A percentile compares a stretch with the other conserved stretches of the same genome.
Conservation (phyloP, 2,329 filamentous ascomycete genomes). For the Hypoxylon sp. region DNA sequence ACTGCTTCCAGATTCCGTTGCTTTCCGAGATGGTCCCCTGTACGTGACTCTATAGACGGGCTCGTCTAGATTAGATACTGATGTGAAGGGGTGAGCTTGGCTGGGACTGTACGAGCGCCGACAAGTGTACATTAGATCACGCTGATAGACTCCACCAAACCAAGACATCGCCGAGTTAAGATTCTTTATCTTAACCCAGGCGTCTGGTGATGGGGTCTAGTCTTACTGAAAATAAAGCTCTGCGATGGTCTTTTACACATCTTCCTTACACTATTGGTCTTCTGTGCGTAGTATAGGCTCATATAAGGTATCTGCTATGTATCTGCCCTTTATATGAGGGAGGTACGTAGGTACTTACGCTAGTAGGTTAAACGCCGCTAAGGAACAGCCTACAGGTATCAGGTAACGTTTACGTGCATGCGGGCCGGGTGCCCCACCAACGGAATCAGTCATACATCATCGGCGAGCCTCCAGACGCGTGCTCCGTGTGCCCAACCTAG, state of each 20-base stretch:
- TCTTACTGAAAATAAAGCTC: background rate
- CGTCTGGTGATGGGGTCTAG: background rate
- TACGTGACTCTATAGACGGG: background rate
- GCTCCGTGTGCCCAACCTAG: constrained; percentile 21
- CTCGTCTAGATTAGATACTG: background rate
- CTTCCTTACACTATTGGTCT: background rate
- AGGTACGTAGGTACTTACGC: background rate
- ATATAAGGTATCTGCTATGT: background rate
- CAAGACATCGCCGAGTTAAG: background rate
- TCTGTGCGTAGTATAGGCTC: background rate
- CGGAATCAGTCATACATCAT: constrained; percentile 33
- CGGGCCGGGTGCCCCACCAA: constrained; percentile 38
- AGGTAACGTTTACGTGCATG: constrained; percentile 3
- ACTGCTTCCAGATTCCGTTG: constrained; percentile 8
- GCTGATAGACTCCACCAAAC: background rate
- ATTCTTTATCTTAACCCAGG: background rate
- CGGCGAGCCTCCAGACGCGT: constrained; percentile 20
- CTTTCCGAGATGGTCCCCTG: background rate
- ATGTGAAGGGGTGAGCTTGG: background rate
- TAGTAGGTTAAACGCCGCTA: background rate
- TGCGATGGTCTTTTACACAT: background rate
- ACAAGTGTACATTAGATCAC: background rate
- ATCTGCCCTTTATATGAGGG: background rate
- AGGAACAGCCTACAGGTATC: background rate
- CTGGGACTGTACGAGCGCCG: background rate